Conservation (phyloP, 2,329 filamentous ascomycete species). For the Neophaeococcomyces aloes region DNA sequence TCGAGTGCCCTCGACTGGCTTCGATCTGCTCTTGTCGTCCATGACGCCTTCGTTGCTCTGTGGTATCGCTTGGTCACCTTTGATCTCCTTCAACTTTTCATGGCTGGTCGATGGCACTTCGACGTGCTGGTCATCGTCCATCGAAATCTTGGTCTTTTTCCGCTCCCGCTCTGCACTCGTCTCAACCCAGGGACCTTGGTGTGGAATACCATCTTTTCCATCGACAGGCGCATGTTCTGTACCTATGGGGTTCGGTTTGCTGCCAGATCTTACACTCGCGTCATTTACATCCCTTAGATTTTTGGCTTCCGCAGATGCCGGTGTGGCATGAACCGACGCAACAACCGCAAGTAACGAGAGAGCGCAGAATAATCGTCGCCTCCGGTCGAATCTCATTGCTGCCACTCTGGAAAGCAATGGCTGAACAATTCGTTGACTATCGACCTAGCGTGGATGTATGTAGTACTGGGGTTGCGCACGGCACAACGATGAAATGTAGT, state of each 20-base stretch:
- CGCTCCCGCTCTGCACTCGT: slow-evolving; percentile 38
- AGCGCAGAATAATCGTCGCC: neutral
- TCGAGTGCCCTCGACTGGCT: slow-evolving; percentile 73
- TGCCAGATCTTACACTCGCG: neutral
- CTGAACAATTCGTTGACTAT: no score
- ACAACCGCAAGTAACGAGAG: slow-evolving; percentile 1
- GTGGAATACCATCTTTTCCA: slow-evolving; percentile 85
- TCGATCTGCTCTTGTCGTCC: slow-evolving; percentile 69
- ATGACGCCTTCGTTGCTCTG: slow-evolving; percentile 69
- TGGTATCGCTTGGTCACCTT: slow-evolving; percentile 35
- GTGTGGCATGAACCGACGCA: neutral
- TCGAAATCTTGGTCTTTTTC: slow-evolving; percentile 29
- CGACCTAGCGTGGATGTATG: no score
- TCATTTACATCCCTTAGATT: neutral
- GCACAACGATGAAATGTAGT: no score
- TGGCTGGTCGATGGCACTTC: neutral
- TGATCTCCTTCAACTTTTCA: slow-evolving; percentile 25
- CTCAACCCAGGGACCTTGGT: slow-evolving; percentile 63
- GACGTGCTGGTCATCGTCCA: slow-evolving; percentile 23
- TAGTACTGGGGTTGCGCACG: no score
- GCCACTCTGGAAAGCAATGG: no score
- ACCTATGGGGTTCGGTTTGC: slow-evolving; percentile 26
- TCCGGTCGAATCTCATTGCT: neutral
- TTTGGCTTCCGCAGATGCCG: neutral
- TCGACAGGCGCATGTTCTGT: slow-evolving; percentile 82